Evolutionary conservation across 805 yeast genomes (phyloP).

Genomic region (Wickerhamomyces alni): DNA sequence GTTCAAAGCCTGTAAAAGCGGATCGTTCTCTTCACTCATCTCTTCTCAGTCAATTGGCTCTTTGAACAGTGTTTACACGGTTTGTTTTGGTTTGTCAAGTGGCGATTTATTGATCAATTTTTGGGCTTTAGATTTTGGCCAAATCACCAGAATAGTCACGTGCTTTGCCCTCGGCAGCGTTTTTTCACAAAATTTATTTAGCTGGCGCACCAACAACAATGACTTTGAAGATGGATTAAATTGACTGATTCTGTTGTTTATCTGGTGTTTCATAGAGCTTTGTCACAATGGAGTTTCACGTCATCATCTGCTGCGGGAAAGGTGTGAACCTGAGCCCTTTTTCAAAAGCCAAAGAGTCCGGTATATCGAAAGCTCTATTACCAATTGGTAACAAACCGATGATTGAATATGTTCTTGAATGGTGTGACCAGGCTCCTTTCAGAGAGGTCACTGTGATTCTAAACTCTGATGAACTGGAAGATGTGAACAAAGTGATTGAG

Average conservation of each 20-base stretch:
- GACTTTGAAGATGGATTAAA: too few species aligned
- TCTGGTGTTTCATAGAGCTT: too few species aligned
- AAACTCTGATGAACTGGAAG: constrained; percentile 39
- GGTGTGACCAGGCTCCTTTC: constrained; percentile 89
- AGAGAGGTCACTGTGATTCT: constrained; percentile 60
- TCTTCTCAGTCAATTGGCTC: background rate
- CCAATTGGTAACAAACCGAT: constrained; percentile 90
- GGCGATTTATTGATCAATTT: background rate
- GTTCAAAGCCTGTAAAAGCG: constrained; percentile 64
- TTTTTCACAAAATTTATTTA: too few species aligned
- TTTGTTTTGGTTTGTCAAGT: constrained; percentile 1
- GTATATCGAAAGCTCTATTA: constrained; percentile 75
- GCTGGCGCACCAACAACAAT: too few species aligned
- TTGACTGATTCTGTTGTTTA: too few species aligned
- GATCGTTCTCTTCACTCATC: constrained; percentile 66
- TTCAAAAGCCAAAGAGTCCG: constrained; percentile 52
- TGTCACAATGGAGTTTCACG: constrained; percentile 78
- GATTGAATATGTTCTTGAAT: constrained; percentile 79
- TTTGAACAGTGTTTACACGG: background rate
- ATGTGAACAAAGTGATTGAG: constrained; percentile 43
- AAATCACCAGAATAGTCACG: too few species aligned
- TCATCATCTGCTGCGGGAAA: constrained; percentile 82
- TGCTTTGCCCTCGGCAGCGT: background rate
- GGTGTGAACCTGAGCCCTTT: constrained; percentile 74
- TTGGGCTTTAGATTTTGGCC: too few species aligned